phyloP scores from a whole-genome alignment of 2,329 filamentous ascomycete species.

The Zalaria obscura region DNA sequence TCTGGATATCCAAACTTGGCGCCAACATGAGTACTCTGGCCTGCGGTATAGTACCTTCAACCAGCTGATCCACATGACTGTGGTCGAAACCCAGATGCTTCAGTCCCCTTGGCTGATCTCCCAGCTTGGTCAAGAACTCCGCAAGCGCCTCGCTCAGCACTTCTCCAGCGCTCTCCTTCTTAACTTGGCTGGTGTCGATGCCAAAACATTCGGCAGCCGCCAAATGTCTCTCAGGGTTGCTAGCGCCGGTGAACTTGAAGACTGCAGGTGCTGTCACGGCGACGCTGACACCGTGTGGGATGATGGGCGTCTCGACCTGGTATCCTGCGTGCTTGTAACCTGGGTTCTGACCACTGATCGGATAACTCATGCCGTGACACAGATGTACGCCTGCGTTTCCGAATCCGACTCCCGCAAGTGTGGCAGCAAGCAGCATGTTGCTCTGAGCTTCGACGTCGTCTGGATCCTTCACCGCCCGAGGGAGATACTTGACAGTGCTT shows the following conservation, averaged over 20 bases:
- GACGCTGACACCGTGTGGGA: constrained; percentile 91
- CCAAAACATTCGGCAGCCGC: constrained; percentile 83
- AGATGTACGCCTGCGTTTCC: constrained; percentile 94
- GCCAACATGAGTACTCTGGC: constrained; percentile 81
- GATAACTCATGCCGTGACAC: constrained; percentile 89
- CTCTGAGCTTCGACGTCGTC: constrained; percentile 87
- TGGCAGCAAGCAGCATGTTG: constrained; percentile 91
- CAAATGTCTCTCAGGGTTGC: constrained; percentile 84
- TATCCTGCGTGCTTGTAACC: constrained; percentile 87
- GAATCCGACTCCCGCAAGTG: constrained; percentile 87
- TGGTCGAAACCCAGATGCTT: constrained; percentile 67
- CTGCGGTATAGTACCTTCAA: constrained; percentile 92
- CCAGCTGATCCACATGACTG: constrained; percentile 64
- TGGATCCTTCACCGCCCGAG: constrained; percentile 71
- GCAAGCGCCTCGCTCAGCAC: constrained; percentile 72
- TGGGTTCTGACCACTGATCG: constrained; percentile 89
- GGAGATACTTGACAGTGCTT: constrained; percentile 81
- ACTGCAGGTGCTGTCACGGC: constrained; percentile 88
- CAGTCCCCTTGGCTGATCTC: constrained; percentile 80
- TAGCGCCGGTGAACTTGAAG: constrained; percentile 82
- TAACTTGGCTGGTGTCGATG: constrained; percentile 75
- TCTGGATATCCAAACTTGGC: constrained; percentile 49
- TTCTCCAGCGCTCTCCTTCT: constrained; percentile 78
- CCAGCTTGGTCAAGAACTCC: constrained; percentile 67
- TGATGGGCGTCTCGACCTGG: constrained; percentile 59